Conservation (phyloP, 768 basidiomycete species). For the Tephrocybe sp. region DNA sequence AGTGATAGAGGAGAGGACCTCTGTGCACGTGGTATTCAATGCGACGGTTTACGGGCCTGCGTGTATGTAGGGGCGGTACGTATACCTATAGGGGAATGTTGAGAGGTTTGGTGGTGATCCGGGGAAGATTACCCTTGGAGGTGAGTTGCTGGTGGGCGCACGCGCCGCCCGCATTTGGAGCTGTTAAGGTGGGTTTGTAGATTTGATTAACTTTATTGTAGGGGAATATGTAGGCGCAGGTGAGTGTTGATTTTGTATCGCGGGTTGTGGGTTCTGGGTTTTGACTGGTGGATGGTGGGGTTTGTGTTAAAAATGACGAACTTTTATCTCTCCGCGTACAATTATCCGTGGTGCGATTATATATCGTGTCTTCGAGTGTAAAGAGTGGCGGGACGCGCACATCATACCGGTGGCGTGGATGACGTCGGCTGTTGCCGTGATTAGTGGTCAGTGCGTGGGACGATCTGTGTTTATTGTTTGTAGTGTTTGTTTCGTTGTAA, state of each 20-base stretch:
- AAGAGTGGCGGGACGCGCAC: too few species aligned
- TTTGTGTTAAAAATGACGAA: slow-evolving; percentile 38
- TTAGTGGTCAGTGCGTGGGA: too few species aligned
- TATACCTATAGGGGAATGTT: slow-evolving; percentile 41
- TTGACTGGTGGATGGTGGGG: too few species aligned
- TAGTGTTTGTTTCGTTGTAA: too few species aligned
- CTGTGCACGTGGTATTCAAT: slow-evolving; percentile 23
- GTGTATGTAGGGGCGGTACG: slow-evolving; percentile 31
- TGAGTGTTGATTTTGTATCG: slow-evolving; percentile 10
- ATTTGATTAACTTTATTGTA: slow-evolving; percentile 2
- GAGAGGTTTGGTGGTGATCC: slow-evolving; percentile 44
- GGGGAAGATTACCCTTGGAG: slow-evolving; percentile 41
- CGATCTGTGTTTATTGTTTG: too few species aligned
- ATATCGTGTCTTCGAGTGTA: too few species aligned
- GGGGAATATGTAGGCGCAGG: slow-evolving; percentile 34
- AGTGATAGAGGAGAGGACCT: too few species aligned
- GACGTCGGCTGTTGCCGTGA: too few species aligned
- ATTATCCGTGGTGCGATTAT: slow-evolving; percentile 33
- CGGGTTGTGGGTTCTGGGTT: too few species aligned
- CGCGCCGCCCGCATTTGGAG: not conserved
- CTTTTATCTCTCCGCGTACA: slow-evolving; percentile 29
- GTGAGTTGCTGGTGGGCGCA: too few species aligned
- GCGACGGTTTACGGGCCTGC: slow-evolving; percentile 31
- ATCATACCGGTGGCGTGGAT: too few species aligned
- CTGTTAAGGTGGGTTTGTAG: not conserved